phyloP scores from a whole-genome alignment of 805 yeast species.

The Barnettozyma californica region DNA sequence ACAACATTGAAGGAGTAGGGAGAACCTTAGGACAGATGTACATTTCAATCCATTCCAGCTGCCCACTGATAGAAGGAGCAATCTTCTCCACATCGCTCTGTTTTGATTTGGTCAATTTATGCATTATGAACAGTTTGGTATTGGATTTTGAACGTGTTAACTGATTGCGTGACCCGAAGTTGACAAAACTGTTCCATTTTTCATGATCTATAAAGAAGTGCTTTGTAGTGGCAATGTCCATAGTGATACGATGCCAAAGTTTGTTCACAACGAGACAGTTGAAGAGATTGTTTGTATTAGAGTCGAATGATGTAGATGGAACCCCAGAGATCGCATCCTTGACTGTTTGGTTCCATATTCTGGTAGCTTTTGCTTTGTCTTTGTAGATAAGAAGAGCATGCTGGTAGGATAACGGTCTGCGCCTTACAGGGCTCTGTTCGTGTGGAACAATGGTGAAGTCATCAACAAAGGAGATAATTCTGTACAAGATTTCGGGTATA shows the following conservation, averaged over 20 bases:
- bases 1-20: constrained; percentile 48
- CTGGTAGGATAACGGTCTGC: constrained; percentile 62
- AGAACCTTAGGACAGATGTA: constrained; percentile 73
- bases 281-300: constrained; percentile 33
- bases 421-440: constrained; percentile 53
- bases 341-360: constrained; percentile 36
- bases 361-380: constrained; percentile 40
- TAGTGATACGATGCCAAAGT: constrained; percentile 55
- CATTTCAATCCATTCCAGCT: constrained; percentile 66
- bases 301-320: constrained; percentile 13
- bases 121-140: constrained; percentile 52
- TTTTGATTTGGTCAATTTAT: constrained; percentile 52
- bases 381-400: constrained; percentile 69
- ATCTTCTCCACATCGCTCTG: constrained; percentile 51
- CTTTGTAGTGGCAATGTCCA: constrained; percentile 48
- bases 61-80: constrained; percentile 38
- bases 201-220: constrained; percentile 47
- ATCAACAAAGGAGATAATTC: constrained; percentile 60
- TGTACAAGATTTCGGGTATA: constrained; percentile 70
- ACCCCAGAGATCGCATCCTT: constrained; percentile 15
- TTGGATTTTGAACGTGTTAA: constrained; percentile 22
- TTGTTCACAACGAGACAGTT: constrained; percentile 67
- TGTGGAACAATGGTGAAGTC: constrained; percentile 50
- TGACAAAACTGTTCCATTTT: constrained; percentile 39
- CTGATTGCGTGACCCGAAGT: constrained; percentile 8